These are phyloP conservation scores for Entoloma clypeatum DNA, from an alignment of 1,284 basidiomycete genomes.

Conservation along the genomic window DNA sequence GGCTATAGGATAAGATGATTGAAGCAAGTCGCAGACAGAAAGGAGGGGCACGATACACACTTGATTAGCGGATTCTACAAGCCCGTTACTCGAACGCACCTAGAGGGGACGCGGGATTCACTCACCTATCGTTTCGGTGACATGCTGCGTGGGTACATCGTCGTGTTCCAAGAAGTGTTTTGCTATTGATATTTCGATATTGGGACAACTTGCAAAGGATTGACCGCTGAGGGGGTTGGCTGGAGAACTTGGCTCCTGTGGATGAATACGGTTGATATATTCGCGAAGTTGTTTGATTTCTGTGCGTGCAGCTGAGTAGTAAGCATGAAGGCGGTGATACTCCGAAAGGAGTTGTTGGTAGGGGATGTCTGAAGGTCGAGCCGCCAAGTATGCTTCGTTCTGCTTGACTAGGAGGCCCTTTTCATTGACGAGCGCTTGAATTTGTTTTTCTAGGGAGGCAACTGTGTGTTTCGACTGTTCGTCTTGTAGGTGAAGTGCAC, in stretches of 20 bases:
- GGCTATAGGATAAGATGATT: too few relatives aligned
- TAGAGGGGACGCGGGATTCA: too few relatives aligned
- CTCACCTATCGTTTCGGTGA: neutral
- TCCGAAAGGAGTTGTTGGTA: slow-evolving; percentile 20
- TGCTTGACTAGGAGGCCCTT: slow-evolving; percentile 14
- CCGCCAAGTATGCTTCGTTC: slow-evolving; percentile 15
- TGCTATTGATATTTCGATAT: too few relatives aligned
- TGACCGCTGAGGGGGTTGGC: too few relatives aligned
- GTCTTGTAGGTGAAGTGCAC: slow-evolving; percentile 24
- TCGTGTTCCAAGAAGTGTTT: too few relatives aligned
- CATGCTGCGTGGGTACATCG: too few relatives aligned
- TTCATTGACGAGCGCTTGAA: slow-evolving; percentile 19
- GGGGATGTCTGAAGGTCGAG: slow-evolving; percentile 9
- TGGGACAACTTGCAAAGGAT: too few relatives aligned
- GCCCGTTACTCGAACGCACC: too few relatives aligned
- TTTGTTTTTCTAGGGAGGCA: slow-evolving; percentile 20
- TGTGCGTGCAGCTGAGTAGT: slow-evolving; percentile 16
- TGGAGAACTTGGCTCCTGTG: too few relatives aligned
- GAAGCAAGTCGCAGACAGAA: too few relatives aligned
- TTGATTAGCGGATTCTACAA: neutral
- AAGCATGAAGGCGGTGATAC: slow-evolving; percentile 14
- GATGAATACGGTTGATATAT: too few relatives aligned
- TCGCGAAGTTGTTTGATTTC: slow-evolving; percentile 20
- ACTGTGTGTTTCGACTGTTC: slow-evolving; percentile 20
- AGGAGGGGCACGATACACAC: neutral